These are phyloP conservation scores for Aurinia saxatilis DNA, from an alignment of 345 rosid genomes.

Conservation along the genomic window DNA sequence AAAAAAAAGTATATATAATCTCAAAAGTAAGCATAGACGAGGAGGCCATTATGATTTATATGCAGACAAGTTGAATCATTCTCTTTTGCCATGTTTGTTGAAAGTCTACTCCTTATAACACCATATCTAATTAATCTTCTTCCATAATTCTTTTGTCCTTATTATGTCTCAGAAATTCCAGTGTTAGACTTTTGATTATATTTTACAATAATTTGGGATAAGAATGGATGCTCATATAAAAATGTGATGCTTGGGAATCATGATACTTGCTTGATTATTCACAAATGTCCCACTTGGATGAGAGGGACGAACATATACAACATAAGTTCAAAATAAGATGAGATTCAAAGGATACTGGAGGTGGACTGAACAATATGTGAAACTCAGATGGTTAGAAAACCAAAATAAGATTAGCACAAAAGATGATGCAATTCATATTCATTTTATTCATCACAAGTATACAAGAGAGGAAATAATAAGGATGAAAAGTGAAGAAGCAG, in stretches of 20 bases:
- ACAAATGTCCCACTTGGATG: background rate
- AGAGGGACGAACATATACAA: background rate
- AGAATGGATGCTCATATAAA: background rate
- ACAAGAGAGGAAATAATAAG: background rate
- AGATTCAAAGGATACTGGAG: background rate
- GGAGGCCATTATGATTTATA: background rate
- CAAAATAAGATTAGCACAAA: background rate
- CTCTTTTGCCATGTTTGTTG: background rate
- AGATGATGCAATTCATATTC: background rate
- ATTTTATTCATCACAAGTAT: background rate
- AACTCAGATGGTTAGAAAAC: background rate
- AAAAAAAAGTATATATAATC: background rate
- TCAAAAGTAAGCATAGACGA: background rate
- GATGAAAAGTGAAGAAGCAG: conserved; percentile 7
- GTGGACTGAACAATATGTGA: background rate
- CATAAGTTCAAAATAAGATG: background rate
- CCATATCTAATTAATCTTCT: background rate
- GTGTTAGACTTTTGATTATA: no score
- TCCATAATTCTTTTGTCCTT: background rate
- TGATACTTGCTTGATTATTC: background rate
- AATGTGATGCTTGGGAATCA: background rate
- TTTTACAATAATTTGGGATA: no score
- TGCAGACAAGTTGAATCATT: background rate
- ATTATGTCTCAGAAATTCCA: no score
- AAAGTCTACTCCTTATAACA: background rate